Evolutionary conservation across 257 asterid species (phyloP), one percentile per base, ranked within the genome.

Genomic region (Handroanthus guayacan): DNA sequence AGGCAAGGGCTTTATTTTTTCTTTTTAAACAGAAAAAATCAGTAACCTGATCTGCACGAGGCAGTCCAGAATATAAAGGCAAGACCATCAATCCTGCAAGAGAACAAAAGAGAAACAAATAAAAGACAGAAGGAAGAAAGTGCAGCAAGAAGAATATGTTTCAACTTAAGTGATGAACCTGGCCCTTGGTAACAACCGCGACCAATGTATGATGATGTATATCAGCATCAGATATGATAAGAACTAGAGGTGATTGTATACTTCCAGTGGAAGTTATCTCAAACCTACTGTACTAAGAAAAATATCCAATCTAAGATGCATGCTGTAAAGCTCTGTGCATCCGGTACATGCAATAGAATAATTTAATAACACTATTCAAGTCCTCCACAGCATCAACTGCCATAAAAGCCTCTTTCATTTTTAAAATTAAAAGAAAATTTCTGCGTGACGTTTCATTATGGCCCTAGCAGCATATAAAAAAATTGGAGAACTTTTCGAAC

Each of bases 11-110:
- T 71, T 45, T 9, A 65, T 25, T 34, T 63, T 4, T 64, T 8
- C 20, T 65, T 45, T 14, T 37, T 12, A 39, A 72, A 8, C 31
- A 80, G 41, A 54, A 67, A 67, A 77, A 25, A 57, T 43, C 6
- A 74, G 61, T 75, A 51, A 95, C 99, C 97, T 92, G 99, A 62
- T 95, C 99, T 45, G 91, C 89, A 75, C 98, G 96, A 74, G 97
- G 86, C 57, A 95, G 90, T 55, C 99, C 99, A 56, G 99, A 95
- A 80, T 91, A 95, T 50, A 92, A 86, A 61, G 99, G 96, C 90
- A 95, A 87, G 55, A 91, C 73, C 71, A 92, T 72, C 87, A 95
- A 84, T 70, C 96, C 98, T 95, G 89, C 81, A 84, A 77, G 76
- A 12, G 64, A 72, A 84, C 39, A 74, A 34, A 75, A 36, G 43